phyloP scores from a whole-genome alignment of 768 basidiomycete species.

The Hirschioporus abietinus region DNA sequence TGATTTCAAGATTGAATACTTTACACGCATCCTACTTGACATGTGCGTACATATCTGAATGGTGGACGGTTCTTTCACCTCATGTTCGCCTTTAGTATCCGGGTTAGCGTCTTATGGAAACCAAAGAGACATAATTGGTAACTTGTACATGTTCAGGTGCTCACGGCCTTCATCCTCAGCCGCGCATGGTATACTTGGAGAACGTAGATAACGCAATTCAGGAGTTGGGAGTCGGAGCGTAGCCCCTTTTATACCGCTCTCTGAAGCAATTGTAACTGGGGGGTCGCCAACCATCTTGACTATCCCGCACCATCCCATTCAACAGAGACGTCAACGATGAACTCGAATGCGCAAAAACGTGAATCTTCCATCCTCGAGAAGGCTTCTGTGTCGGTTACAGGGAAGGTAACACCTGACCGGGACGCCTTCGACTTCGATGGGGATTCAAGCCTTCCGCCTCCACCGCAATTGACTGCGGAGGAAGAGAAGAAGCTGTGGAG shows the following conservation, averaged over 20 bases:
- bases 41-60: not conserved
- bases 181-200: too few relatives aligned
- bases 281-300: too few relatives aligned
- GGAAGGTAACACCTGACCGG: not conserved
- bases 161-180: too few relatives aligned
- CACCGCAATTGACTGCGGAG: constrained; percentile 35
- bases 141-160: too few relatives aligned
- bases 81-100: not conserved
- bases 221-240: too few relatives aligned
- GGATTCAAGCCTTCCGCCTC: constrained; percentile 39
- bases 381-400: not conserved
- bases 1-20: not conserved
- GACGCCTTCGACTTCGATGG: constrained; percentile 34
- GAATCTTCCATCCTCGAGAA: not conserved
- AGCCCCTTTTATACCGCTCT: too few relatives aligned
- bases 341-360: not conserved
- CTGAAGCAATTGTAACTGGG: too few relatives aligned
- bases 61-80: not conserved
- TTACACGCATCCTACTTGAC: not conserved
- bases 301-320: too few relatives aligned
- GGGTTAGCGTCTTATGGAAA: not conserved
- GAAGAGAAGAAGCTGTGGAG: constrained; percentile 51
- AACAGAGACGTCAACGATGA: too few relatives aligned
- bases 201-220: too few relatives aligned
- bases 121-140: not conserved